Evolutionary conservation across 192 early-diverging fungal genomes (phyloP), one percentile per base, ranked within the genome.

Genomic region (Mortierella claussenii): DNA sequence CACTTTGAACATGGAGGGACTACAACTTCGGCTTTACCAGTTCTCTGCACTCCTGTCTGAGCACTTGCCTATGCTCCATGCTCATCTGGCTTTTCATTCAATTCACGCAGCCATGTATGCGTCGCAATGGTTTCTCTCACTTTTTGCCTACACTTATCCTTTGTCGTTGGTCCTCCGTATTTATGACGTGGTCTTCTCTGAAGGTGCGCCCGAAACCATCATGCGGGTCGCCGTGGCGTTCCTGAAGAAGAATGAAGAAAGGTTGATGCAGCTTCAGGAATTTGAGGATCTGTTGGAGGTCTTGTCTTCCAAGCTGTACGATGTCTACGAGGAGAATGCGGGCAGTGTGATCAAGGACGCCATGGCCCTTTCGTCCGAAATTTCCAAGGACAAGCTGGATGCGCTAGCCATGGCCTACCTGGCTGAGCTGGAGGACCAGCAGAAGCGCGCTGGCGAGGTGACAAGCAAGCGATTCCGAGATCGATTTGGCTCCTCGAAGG

Each of bases 81-180:
- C 86, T 23, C 97, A 99, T 71, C 81, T 99, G 24, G 81, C 85
- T 0, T 50, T 59, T 30, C 88, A 91, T 36, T 89, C 90, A 17
- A 87, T 96, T 31, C 83, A 90, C 53, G 85, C 91, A 0, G 91
- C 89, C 49, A 97, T 96, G 94, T 99, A 94, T 60, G 96, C 94
- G 7, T 94, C 95, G 0, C 95, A 96, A 65, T 99, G 97, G 97
- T 98, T 97, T 80, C 79, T 99, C 68, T 96, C 97, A 0, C 79
- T 97, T 37, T 99, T 99, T 87, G 96, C 97, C 0, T 98, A 97
- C 84, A 89, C 93, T 6, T 97, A 96, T 82, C 97, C 97, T 15
- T 85, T 98, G 36, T 84, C 87, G 11, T 67, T 96, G 42, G 95
- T 98, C 9, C 86, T 96, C 64, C 90, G 97, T 18, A 94, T 97